phyloP scores from a whole-genome alignment of 495 filamentous ascomycete genomes.

The Trichoderma reesei region DNA sequence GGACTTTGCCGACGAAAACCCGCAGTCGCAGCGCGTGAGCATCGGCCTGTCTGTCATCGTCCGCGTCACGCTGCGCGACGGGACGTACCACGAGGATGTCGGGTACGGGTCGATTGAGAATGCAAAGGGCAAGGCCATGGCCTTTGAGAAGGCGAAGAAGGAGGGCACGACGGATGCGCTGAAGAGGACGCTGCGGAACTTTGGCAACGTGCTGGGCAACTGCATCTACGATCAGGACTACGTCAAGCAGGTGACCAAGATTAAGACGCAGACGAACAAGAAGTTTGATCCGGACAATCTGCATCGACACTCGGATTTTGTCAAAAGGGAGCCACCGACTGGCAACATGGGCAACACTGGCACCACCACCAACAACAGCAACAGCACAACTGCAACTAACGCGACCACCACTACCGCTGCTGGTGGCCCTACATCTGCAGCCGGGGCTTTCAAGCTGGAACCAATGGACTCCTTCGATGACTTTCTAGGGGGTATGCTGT shows the following conservation, averaged over 20 bases:
- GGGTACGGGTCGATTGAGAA: conserved; percentile 96
- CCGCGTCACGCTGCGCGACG: conserved; percentile 79
- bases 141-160: conserved; percentile 97
- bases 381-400: background rate
- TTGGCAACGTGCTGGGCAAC: conserved; percentile 93
- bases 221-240: conserved; percentile 97
- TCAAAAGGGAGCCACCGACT: conserved; percentile 44
- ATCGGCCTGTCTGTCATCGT: conserved; percentile 82
- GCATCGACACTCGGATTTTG: conserved; percentile 68
- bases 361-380: conserved; percentile 19
- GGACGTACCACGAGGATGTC: conserved; percentile 92
- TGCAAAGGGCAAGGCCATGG: conserved; percentile 83
- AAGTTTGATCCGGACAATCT: conserved; percentile 69
- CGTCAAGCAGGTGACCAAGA: conserved; percentile 67
- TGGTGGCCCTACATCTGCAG: background rate
- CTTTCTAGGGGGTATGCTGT: conserved; percentile 58
- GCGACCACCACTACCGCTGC: background rate
- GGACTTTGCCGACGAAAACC: conserved; percentile 66
- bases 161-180: conserved; percentile 91
- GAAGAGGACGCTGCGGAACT: conserved; percentile 81
- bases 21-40: conserved; percentile 55
- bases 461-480: conserved; percentile 41
- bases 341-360: conserved; percentile 28
- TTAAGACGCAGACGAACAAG: conserved; percentile 59
- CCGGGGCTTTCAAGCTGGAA: conserved; percentile 15